These are phyloP conservation scores for Crithidia expoeki DNA, from an alignment of 208 protist species.

Conservation along the genomic window DNA sequence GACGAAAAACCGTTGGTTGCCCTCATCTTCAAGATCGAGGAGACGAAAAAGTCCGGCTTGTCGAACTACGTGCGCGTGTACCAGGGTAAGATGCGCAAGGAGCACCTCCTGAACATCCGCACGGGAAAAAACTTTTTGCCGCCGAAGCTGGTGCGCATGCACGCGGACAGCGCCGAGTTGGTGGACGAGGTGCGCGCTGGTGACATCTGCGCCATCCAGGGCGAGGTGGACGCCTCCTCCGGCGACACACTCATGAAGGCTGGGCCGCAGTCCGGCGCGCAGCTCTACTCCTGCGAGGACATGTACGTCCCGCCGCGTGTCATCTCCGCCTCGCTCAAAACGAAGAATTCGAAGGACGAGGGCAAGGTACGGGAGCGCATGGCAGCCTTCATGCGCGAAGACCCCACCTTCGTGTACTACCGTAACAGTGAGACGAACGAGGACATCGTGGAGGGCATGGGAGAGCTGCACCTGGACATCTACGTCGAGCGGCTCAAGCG, in stretches of 20 bases:
- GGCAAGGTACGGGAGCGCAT: slow-evolving; percentile 82
- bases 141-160: slow-evolving; percentile 98
- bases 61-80: slow-evolving; percentile 99
- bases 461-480: slow-evolving; percentile 97
- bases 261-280: slow-evolving; percentile 55
- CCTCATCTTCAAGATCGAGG: slow-evolving; percentile 99
- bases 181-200: slow-evolving; percentile 94
- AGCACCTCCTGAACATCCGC: slow-evolving; percentile 88
- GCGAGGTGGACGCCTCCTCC: slow-evolving; percentile 97
- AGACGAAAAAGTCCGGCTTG: slow-evolving; percentile 95
- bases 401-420: slow-evolving; percentile 96
- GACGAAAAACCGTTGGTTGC: slow-evolving; percentile 94
- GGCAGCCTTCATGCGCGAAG: slow-evolving; percentile 95
- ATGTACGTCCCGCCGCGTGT: slow-evolving; percentile 99
- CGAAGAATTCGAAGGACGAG: slow-evolving; percentile 87
- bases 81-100: slow-evolving; percentile 95
- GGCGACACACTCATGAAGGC: slow-evolving; percentile 95
- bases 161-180: slow-evolving; percentile 96
- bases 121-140: slow-evolving; percentile 92
- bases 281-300: slow-evolving; percentile 89
- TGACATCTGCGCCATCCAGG: slow-evolving; percentile 99
- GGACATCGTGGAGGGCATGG: slow-evolving; percentile 97
- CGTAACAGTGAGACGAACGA: slow-evolving; percentile 93
- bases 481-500: slow-evolving; percentile 96
- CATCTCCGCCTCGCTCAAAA: slow-evolving; percentile 95